Evolutionary conservation across 805 yeast genomes (phyloP), one percentile per base, ranked within the genome.

Genomic region (Ogataea paradorogensis): DNA sequence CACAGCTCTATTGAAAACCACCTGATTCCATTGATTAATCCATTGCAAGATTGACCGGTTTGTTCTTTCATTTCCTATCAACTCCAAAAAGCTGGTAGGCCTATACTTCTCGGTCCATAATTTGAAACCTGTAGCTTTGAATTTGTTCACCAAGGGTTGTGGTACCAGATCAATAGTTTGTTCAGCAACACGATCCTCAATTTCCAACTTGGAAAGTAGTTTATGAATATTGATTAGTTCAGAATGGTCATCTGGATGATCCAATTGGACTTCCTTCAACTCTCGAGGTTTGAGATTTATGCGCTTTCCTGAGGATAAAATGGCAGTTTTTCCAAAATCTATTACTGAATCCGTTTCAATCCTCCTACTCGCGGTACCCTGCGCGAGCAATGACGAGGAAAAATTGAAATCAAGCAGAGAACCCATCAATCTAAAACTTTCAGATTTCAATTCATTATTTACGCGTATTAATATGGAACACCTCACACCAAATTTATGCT

Each of bases 61-160:
- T 0, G 78, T 69, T 29, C 70, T 62, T 49, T 84, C 91, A 45
- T 83, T 81, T 0, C 91, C 91, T 0, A 81, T 70, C 26, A 84
- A 64, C 46, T 84, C 88, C 23, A 82, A 51, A 61, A 81, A 83
- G n/a, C 59, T 63, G 27, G 58, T 61, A 0, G 91, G 88, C 45
- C 86, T 65, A 70, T 82, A 84, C 56, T 81, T 81, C 51, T 84
- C 91, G 3, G 80, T 76, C 79, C 73, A 63, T 22, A 72, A 49
- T 15, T 43, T 44, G 30, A 27, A 34, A 15, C 14, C 23, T 5
- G 36, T n/a, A n/a, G 23, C 13, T 24, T 41, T 35, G 30, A 51
- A 42, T 14, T 31, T 35, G 30, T 36, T 38, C 15, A 42, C 45
- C 35, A 44, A 27, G 11, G 46, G 32, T 32, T 36, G 35, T 22